phyloP scores from a whole-genome alignment of 352 stramenopile genomes.

The Phytopythium boreale region DNA sequence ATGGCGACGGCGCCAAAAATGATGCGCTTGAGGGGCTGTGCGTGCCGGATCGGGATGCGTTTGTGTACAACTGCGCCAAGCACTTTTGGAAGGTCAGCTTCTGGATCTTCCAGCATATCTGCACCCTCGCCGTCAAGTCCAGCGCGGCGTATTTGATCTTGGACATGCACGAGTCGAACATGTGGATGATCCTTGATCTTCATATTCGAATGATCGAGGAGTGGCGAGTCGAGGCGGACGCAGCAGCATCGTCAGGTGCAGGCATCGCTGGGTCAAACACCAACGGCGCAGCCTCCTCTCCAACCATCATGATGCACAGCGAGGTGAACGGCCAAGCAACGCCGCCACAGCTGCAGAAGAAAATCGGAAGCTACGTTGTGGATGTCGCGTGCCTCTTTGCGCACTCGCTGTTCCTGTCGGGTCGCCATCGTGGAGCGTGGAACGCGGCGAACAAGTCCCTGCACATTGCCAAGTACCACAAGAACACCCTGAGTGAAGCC shows the following conservation, averaged over 20 bases:
- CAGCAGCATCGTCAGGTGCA: background rate
- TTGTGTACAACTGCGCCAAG: slow-evolving; percentile 59
- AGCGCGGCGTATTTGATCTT: slow-evolving; percentile 77
- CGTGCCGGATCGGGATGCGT: slow-evolving; percentile 49
- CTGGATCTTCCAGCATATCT: slow-evolving; percentile 83
- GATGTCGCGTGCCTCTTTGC: slow-evolving; percentile 76
- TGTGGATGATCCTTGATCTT: slow-evolving; percentile 80
- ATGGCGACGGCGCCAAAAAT: slow-evolving; percentile 64
- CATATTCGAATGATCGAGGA: slow-evolving; percentile 73
- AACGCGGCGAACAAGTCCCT: slow-evolving; percentile 70
- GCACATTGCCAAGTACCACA: slow-evolving; percentile 75
- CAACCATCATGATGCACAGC: background rate
- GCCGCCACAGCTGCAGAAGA: slow-evolving; percentile 30
- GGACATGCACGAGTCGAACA: slow-evolving; percentile 75
- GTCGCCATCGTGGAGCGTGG: slow-evolving; percentile 66
- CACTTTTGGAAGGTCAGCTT: slow-evolving; percentile 78
- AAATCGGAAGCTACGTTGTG: slow-evolving; percentile 51
- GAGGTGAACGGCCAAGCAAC: background rate
- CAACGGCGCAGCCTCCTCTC: background rate
- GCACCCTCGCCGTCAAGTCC: slow-evolving; percentile 65
- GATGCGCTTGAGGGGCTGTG: slow-evolving; percentile 51
- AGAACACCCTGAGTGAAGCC: slow-evolving; percentile 58
- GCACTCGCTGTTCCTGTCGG: slow-evolving; percentile 69
- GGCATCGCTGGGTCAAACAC: background rate
- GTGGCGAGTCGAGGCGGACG: slow-evolving; percentile 30